phyloP scores from a whole-genome alignment of 2,329 filamentous ascomycete species.

The Penicillium sp. region DNA sequence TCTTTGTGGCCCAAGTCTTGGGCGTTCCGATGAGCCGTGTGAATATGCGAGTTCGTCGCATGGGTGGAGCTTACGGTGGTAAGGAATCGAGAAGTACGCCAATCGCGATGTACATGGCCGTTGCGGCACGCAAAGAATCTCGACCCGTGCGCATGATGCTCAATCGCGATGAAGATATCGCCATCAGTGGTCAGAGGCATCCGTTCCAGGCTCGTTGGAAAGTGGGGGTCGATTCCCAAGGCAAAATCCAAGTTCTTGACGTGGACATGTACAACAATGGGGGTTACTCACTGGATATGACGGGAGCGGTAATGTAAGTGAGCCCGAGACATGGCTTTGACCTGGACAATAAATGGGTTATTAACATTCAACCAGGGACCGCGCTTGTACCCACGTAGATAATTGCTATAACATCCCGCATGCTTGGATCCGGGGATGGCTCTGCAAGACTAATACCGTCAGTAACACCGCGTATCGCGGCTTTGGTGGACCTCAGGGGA shows the following conservation, averaged over 20 bases:
- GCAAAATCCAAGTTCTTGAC: neutral
- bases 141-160: slow-evolving; percentile 3
- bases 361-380: neutral
- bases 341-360: neutral
- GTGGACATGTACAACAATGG: neutral
- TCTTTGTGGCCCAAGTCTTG: neutral
- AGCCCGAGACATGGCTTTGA: neutral
- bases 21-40: slow-evolving; percentile 2
- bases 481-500: neutral
- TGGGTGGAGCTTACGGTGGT: neutral
- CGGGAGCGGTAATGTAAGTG: slow-evolving; percentile 1
- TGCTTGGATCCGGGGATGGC: neutral
- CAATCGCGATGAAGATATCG: slow-evolving; percentile 2
- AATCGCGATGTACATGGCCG: neutral
- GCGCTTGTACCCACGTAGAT: neutral
- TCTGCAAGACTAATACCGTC: slow-evolving; percentile 1
- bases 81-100: neutral
- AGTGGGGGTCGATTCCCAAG: neutral
- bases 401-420: neutral
- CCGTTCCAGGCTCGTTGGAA: slow-evolving; percentile 1
- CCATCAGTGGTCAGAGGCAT: neutral
- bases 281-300: slow-evolving; percentile 1
- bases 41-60: slow-evolving; percentile 1
- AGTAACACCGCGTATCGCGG: slow-evolving; percentile 1
- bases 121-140: slow-evolving; percentile 1